A percentile compares a stretch with the other conserved stretches of the same genome.
phyloP scores from a whole-genome alignment of 1,139 yeast genomes.

The Yamadazyma atmosphaerica region DNA sequence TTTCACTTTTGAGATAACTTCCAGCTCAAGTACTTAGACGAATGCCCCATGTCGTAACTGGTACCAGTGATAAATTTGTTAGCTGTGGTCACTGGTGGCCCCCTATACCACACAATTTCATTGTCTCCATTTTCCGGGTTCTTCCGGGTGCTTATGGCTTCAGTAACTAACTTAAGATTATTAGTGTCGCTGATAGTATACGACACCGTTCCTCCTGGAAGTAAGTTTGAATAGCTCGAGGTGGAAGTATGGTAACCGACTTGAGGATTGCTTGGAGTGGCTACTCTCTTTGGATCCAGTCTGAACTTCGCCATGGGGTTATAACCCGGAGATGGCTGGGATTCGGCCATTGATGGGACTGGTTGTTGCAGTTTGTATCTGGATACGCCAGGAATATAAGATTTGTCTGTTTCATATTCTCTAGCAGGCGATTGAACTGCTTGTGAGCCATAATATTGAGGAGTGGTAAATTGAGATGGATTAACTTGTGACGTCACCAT shows the following conservation, averaged over 20 bases:
- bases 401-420: conserved; percentile 13
- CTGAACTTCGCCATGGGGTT: background rate
- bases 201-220: conserved; percentile 44
- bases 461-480: too few relatives aligned
- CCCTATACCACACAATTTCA: conserved; percentile 76
- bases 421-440: conserved; percentile 11
- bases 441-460: conserved; percentile 6
- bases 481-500: conserved; percentile 8
- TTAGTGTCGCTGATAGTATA: conserved; percentile 30
- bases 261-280: conserved; percentile 24
- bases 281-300: conserved; percentile 16
- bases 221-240: conserved; percentile 36
- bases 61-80: conserved; percentile 42
- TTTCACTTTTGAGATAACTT: conserved; percentile 23
- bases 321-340: conserved; percentile 1
- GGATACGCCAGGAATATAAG: conserved; percentile 18
- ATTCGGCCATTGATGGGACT: conserved; percentile 21
- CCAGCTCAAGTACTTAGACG: conserved; percentile 73
- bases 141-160: conserved; percentile 25
- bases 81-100: conserved; percentile 67
- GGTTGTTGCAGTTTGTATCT: conserved; percentile 22
- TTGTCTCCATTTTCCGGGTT: conserved; percentile 21
- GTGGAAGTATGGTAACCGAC: conserved; percentile 31
- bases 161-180: conserved; percentile 19
- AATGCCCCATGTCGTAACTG: conserved; percentile 55